phyloP scores from a whole-genome alignment of 2,329 filamentous ascomycete genomes.

The Dissoconium aciculare region DNA sequence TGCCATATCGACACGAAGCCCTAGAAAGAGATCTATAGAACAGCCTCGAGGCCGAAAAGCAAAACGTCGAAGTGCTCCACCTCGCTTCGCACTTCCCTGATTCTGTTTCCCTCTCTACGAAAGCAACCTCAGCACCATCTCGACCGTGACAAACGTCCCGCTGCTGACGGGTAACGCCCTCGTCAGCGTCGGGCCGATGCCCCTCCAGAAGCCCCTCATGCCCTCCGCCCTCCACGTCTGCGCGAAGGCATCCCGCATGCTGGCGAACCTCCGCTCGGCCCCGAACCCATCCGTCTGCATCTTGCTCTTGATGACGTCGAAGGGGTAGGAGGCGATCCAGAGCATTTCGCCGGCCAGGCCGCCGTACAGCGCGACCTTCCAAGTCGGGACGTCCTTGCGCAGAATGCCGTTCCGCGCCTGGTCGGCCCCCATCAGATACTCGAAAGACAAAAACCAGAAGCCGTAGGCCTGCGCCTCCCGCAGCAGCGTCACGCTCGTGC shows the following conservation, averaged over 20 bases:
- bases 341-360: slow-evolving; percentile 86
- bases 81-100: background rate
- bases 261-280: slow-evolving; percentile 51
- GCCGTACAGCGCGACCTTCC: slow-evolving; percentile 84
- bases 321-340: slow-evolving; percentile 86
- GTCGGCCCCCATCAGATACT: slow-evolving; percentile 90
- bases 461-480: slow-evolving; percentile 93
- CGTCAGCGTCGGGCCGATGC: slow-evolving; percentile 74
- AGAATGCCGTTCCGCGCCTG: slow-evolving; percentile 60
- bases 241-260: slow-evolving; percentile 78
- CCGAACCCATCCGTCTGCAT: slow-evolving; percentile 97
- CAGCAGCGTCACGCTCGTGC: slow-evolving; percentile 67
- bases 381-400: slow-evolving; percentile 62
- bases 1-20: background rate
- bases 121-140: slow-evolving; percentile 27
- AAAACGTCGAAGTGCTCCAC: slow-evolving; percentile 1
- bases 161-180: slow-evolving; percentile 96
- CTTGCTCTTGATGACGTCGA: slow-evolving; percentile 98
- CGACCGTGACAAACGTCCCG: slow-evolving; percentile 76
- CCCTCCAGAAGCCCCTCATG: slow-evolving; percentile 79
- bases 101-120: slow-evolving; percentile 14
- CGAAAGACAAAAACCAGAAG: slow-evolving; percentile 86
- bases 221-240: slow-evolving; percentile 71
- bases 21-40: background rate
- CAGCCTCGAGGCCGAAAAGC: no score